Conservation (phyloP, 2,329 filamentous ascomycete species). For the Sphaerulina vaccinii region DNA sequence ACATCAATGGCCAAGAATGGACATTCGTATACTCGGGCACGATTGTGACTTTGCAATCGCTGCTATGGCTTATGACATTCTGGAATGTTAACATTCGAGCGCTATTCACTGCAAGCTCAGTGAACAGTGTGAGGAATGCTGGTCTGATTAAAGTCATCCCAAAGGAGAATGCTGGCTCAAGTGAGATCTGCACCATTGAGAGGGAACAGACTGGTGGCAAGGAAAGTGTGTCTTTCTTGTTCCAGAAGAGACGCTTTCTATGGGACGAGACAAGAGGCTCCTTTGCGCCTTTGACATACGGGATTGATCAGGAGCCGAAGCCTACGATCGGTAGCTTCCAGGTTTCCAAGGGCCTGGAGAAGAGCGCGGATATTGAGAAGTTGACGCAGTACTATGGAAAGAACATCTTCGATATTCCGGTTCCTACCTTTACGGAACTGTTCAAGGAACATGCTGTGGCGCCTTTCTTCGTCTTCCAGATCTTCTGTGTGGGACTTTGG, state of each 20-base stretch:
- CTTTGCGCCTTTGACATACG: constrained; percentile 82
- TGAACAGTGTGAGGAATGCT: constrained; percentile 69
- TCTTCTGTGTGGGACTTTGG: constrained; percentile 98
- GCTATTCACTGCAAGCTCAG: constrained; percentile 74
- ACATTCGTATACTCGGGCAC: constrained; percentile 90
- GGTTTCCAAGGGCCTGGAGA: constrained; percentile 70
- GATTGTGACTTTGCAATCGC: constrained; percentile 82
- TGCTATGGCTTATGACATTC: constrained; percentile 93
- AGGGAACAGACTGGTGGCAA: constrained; percentile 75
- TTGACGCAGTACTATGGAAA: constrained; percentile 90
- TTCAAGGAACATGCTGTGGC: constrained; percentile 98
- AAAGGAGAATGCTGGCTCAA: constrained; percentile 78
- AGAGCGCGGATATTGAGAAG: constrained; percentile 71
- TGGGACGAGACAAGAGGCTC: constrained; percentile 68
- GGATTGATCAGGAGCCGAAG: constrained; percentile 81
- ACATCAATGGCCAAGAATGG: constrained; percentile 95
- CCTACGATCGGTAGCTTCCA: constrained; percentile 78
- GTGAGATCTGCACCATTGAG: constrained; percentile 81
- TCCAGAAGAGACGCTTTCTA: constrained; percentile 96
- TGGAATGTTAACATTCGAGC: constrained; percentile 90
- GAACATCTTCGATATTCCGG: constrained; percentile 96
- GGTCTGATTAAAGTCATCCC: constrained; percentile 90
- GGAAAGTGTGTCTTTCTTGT: constrained; percentile 81
- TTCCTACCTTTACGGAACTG: constrained; percentile 90
- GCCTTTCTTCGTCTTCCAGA: constrained; percentile 98